These are phyloP conservation scores for Cercophora scortea DNA, from an alignment of 495 filamentous ascomycete genomes.

Conservation along the genomic window DNA sequence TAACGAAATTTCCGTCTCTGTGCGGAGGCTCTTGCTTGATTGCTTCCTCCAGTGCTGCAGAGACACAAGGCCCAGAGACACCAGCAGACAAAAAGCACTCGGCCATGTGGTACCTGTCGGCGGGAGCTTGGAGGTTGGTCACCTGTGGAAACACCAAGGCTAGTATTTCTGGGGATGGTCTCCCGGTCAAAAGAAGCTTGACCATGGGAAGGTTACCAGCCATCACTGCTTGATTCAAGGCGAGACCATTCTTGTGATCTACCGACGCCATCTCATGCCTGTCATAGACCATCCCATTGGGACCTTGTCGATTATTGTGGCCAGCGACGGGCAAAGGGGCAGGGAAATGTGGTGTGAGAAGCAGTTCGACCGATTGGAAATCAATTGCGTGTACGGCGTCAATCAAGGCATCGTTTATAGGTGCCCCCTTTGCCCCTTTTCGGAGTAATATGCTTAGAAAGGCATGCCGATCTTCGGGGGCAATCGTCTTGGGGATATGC, in stretches of 20 bases:
- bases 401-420: conserved; percentile 32
- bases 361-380: conserved; percentile 27
- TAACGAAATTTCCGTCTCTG: conserved; percentile 34
- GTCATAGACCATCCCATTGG: conserved; percentile 19
- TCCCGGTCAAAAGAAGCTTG: conserved; percentile 28
- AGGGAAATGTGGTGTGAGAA: conserved; percentile 34
- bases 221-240: conserved; percentile 32
- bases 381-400: conserved; percentile 33
- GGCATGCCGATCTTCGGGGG: conserved; percentile 31
- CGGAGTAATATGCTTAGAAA: conserved; percentile 29
- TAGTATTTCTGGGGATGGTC: conserved; percentile 31
- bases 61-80: conserved; percentile 23
- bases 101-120: conserved; percentile 30
- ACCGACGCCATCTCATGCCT: conserved; percentile 38
- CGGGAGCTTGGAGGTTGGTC: conserved; percentile 14
- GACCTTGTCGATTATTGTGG: conserved; percentile 14
- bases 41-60: conserved; percentile 32
- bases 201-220: conserved; percentile 28
- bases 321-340: conserved; percentile 13
- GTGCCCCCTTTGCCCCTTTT: conserved; percentile 31
- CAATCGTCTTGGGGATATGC: conserved; percentile 32
- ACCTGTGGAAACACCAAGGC: conserved; percentile 30
- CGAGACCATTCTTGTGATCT: conserved; percentile 33
- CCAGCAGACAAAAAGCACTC: conserved; percentile 34
- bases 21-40: conserved; percentile 33